A percentile compares a stretch with the other conserved stretches of the same genome.
These are phyloP conservation scores for Penicillium vulpinum DNA, from an alignment of 2,329 filamentous ascomycete genomes.

Conservation along the genomic window DNA sequence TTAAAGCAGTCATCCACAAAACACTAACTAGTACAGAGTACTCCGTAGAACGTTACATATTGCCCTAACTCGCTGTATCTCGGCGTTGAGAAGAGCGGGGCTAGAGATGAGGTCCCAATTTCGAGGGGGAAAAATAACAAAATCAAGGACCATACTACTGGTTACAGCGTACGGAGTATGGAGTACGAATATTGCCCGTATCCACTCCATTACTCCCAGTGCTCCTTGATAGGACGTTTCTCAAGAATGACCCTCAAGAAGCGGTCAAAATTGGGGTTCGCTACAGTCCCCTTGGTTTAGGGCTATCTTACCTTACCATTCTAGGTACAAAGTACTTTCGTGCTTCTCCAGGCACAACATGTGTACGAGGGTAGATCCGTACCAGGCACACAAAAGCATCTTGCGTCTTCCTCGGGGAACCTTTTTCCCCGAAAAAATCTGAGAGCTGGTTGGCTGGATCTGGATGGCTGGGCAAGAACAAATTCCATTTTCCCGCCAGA, in stretches of 20 bases:
- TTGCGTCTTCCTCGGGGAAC: neutral
- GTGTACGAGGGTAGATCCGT: too few relatives aligned
- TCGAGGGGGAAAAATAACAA: neutral
- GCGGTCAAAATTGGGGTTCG: neutral
- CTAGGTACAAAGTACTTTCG: neutral
- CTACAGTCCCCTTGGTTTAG: neutral
- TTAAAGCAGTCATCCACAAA: neutral
- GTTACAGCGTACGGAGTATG: neutral
- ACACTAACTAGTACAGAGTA: too few relatives aligned
- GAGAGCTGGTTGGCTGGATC: neutral
- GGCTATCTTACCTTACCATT: neutral
- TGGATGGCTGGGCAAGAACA: neutral
- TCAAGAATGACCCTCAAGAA: neutral
- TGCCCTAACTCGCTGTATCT: neutral
- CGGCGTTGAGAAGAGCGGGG: conserved; percentile 9
- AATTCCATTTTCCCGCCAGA: neutral
- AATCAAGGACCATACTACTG: neutral
- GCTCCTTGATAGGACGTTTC: neutral
- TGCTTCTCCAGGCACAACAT: neutral
- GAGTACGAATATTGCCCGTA: neutral
- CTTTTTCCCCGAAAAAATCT: neutral
- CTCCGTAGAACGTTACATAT: neutral
- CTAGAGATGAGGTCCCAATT: neutral
- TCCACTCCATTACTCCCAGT: neutral
- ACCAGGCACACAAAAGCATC: neutral